These are phyloP conservation scores for Byssothecium circinans DNA, from an alignment of 2,329 filamentous ascomycete genomes.

Conservation along the genomic window DNA sequence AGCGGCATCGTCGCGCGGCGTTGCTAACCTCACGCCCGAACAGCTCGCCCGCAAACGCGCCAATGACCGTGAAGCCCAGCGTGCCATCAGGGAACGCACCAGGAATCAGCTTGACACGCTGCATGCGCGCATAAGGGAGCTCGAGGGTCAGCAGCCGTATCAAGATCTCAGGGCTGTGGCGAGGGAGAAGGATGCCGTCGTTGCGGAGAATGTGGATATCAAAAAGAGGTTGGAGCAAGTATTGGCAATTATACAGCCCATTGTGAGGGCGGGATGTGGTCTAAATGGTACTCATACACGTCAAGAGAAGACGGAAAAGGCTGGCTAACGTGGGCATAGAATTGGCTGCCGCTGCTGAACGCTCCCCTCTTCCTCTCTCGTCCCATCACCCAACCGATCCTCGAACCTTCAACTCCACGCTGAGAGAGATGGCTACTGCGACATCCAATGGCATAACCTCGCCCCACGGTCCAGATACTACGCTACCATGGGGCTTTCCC, in stretches of 20 bases:
- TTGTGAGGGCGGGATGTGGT: conserved; percentile 51
- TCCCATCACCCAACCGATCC: conserved; percentile 19
- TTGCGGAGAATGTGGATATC: conserved; percentile 79
- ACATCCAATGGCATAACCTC: conserved; percentile 27
- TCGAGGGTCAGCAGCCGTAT: conserved; percentile 79
- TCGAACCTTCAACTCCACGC: conserved; percentile 25
- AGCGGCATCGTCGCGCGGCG: conserved; percentile 62
- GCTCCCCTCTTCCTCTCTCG: conserved; percentile 46
- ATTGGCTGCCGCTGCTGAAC: conserved; percentile 52
- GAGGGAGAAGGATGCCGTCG: conserved; percentile 73
- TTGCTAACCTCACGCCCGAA: conserved; percentile 83
- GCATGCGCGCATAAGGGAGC: conserved; percentile 71
- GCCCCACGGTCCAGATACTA: conserved; percentile 22
- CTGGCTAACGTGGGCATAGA: conserved; percentile 33
- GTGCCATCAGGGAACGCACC: conserved; percentile 80
- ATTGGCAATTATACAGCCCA: conserved; percentile 64
- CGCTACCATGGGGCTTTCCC: conserved; percentile 36
- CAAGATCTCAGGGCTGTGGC: conserved; percentile 78
- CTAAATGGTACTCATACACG: conserved; percentile 43
- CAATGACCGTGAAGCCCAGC: conserved; percentile 86
- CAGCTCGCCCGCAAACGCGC: conserved; percentile 88
- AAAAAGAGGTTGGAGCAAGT: conserved; percentile 68
- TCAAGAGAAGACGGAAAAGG: background rate
- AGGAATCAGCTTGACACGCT: conserved; percentile 76
- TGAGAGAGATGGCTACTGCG: conserved; percentile 24